Evolutionary conservation across 768 basidiomycete genomes (phyloP), one percentile per base, ranked within the genome.

Genomic region (Rickenella mellea): DNA sequence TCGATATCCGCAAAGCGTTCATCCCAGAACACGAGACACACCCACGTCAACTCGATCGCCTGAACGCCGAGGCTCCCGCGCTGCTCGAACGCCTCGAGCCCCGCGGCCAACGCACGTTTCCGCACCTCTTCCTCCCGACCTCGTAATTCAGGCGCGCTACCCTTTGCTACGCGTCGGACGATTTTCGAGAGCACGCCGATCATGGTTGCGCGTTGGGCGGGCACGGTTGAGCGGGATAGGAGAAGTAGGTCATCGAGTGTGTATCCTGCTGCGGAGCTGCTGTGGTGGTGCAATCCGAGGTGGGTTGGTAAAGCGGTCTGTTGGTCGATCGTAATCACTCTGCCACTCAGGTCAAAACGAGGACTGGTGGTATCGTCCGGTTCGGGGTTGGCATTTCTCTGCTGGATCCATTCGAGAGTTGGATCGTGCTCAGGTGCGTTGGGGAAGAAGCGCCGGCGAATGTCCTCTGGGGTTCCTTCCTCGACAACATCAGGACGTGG

Each of bases 261-360:
- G 60, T 96, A 96, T 0, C 91, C 92, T 0, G 92, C 92, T 43
- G 71, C 76, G 25, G 67, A 62, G 1, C 81, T 74, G 0, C 90
- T 82, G 55, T 94, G 92, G 55, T 96, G 92, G 59, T 97, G 91
- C 3, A 94, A 67, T 4, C 92, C 92, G 5, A 90, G 71, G 61
- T 91, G 81, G 0, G 86, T 82, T 2, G 90, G 91, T 2, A 94
- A 67, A 1, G 66, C 68, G 0, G 68, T 57, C 2, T 76, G 73
- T 2, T 78, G 51, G 2, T 67, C 54, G 0, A 64, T 45, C 1
- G 85, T 67, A n/a, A 94, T 80, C 0, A 76, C 74, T 8, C 61
- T 66, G 6, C 90, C 91, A 1, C 72, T 68, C 2, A 93, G 72
- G 58, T 93, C 85, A 48, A 72, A 74, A 28, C 86, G 79, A n/a